These are phyloP conservation scores for Backusella westeae DNA, from an alignment of 192 early-diverging fungal species.

Conservation along the genomic window DNA sequence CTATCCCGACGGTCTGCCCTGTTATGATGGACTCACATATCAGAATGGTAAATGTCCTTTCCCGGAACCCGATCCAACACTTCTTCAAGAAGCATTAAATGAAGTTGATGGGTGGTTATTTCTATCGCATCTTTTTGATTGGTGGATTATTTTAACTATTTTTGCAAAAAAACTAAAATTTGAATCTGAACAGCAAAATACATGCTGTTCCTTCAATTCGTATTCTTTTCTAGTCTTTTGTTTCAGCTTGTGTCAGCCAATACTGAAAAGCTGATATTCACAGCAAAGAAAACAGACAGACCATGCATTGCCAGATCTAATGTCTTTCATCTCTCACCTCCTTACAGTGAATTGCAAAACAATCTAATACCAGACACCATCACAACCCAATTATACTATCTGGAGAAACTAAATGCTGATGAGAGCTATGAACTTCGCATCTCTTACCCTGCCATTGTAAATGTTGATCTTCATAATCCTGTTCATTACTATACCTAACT, in stretches of 20 bases:
- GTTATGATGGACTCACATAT: no score
- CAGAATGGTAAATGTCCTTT: no score
- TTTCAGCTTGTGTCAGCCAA: not conserved
- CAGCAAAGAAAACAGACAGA: not conserved
- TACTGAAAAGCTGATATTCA: constrained; percentile 7
- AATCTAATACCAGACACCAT: not conserved
- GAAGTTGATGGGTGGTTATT: no score
- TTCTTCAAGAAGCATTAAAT: no score
- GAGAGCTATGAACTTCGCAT: not conserved
- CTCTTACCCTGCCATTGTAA: constrained; percentile 6
- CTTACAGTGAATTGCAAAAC: not conserved
- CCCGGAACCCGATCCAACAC: no score
- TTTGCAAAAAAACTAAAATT: not conserved
- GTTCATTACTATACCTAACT: not conserved
- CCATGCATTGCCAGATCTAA: not conserved
- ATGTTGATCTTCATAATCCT: not conserved
- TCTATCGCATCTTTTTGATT: not conserved
- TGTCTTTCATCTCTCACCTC: not conserved
- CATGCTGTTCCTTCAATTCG: not conserved
- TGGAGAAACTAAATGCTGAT: not conserved
- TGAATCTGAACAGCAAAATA: not conserved
- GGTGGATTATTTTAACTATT: not conserved
- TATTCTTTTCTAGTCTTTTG: not conserved
- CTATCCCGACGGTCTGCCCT: no score
- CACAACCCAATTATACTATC: not conserved